Conservation (phyloP, 345 rosid genomes). For the Viola odorata region DNA sequence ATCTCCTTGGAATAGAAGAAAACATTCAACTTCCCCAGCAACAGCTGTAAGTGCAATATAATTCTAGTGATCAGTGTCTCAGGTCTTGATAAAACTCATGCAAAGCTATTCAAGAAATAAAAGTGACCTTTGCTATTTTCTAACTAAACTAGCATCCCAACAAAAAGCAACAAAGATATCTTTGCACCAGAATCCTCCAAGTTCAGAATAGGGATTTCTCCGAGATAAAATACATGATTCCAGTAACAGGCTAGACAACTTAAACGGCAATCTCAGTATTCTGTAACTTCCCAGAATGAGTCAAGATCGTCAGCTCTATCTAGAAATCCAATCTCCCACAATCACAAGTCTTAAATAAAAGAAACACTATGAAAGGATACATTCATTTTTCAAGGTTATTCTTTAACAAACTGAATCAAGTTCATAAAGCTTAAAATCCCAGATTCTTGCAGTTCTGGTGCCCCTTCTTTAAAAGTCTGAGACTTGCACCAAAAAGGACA, state of each 20-base stretch:
- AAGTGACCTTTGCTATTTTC: background rate
- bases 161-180: background rate
- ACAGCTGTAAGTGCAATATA: no score
- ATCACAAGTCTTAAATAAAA: background rate
- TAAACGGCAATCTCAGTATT: no score
- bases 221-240: background rate
- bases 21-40: background rate
- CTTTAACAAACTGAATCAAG: background rate
- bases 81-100: no score
- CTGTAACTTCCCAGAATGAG: no score
- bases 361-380: background rate
- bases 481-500: no score
- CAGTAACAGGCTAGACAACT: background rate
- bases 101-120: background rate
- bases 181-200: background rate
- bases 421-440: background rate
- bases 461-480: no score
- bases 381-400: background rate
- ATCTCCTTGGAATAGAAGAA: background rate
- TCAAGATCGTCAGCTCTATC: background rate
- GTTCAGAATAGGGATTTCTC: background rate
- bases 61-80: no score
- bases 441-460: background rate
- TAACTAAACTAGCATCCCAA: background rate
- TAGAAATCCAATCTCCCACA: background rate